These are phyloP conservation scores for Salix caprea DNA, from an alignment of 345 rosid genomes.

Conservation along the genomic window DNA sequence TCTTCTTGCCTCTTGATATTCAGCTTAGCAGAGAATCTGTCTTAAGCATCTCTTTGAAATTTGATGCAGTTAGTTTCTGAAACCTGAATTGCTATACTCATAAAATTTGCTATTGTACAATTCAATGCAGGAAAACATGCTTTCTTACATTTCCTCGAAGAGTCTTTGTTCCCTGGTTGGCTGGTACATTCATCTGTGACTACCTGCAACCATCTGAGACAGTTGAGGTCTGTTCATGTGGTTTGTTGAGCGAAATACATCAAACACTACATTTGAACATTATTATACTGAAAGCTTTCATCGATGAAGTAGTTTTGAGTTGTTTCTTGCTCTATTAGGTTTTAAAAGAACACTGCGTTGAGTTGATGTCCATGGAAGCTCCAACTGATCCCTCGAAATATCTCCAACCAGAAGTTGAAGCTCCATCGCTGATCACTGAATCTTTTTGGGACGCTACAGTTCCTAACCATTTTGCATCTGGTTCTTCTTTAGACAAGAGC, in stretches of 20 bases:
- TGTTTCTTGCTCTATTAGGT: constrained; percentile 36
- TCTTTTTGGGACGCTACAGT: constrained; percentile 65
- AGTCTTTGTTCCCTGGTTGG: constrained; percentile 83
- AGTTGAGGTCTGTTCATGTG: constrained; percentile 54
- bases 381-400: constrained; percentile 41
- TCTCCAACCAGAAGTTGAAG: constrained; percentile 60
- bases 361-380: constrained; percentile 73
- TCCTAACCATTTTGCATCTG: constrained; percentile 22
- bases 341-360: constrained; percentile 73
- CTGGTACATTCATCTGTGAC: constrained; percentile 57
- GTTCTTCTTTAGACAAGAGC: constrained; percentile 22
- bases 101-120: constrained; percentile 4
- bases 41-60: not conserved
- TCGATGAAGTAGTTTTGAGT: not conserved
- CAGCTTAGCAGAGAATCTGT: too few relatives aligned
- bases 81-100: not conserved
- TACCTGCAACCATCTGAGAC: constrained; percentile 72
- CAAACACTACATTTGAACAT: not conserved
- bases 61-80: constrained; percentile 1
- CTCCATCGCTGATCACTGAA: constrained; percentile 33
- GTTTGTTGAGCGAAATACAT: not conserved
- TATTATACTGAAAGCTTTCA: not conserved
- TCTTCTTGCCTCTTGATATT: too few relatives aligned
- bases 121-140: constrained; percentile 52
- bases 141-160: constrained; percentile 64